Percentiles rank a stretch among this genome's conserved stretches.
These are phyloP conservation scores for Carpinus viminea DNA, from an alignment of 306 rosid species.

Conservation along the genomic window DNA sequence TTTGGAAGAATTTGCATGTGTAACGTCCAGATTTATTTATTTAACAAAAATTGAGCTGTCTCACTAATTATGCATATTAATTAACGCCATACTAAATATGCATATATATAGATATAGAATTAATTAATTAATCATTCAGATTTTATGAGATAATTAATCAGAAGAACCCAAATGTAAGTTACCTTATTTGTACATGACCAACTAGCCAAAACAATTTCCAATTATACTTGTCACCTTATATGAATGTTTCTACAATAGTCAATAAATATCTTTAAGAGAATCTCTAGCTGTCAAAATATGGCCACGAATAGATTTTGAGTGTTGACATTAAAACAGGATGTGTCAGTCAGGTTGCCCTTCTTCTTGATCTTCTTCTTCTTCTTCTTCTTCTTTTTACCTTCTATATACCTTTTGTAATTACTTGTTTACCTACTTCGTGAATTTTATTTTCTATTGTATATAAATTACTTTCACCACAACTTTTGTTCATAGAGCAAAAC, in stretches of 20 bases:
- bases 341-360: slow-evolving; percentile 50
- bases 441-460: not conserved
- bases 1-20: not conserved
- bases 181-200: slow-evolving; percentile 25
- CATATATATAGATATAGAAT: too few relatives aligned
- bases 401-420: not conserved
- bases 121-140: too few relatives aligned
- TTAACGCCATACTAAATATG: too few relatives aligned
- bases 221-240: slow-evolving; percentile 13
- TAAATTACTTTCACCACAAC: not conserved
- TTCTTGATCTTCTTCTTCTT: slow-evolving; percentile 42
- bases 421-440: not conserved
- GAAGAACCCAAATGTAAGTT: not conserved
- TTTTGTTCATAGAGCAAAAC: not conserved
- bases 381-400: slow-evolving; percentile 31
- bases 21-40: not conserved
- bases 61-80: not conserved
- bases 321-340: slow-evolving; percentile 53
- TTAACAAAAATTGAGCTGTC: not conserved
- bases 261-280: slow-evolving; percentile 48
- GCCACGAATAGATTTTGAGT: slow-evolving; percentile 56
- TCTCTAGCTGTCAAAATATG: slow-evolving; percentile 62
- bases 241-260: slow-evolving; percentile 54
- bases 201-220: slow-evolving; percentile 28
- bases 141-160: too few relatives aligned